Conservation (phyloP, 192 early-diverging fungal species). For the Coemansia sp. region DNA sequence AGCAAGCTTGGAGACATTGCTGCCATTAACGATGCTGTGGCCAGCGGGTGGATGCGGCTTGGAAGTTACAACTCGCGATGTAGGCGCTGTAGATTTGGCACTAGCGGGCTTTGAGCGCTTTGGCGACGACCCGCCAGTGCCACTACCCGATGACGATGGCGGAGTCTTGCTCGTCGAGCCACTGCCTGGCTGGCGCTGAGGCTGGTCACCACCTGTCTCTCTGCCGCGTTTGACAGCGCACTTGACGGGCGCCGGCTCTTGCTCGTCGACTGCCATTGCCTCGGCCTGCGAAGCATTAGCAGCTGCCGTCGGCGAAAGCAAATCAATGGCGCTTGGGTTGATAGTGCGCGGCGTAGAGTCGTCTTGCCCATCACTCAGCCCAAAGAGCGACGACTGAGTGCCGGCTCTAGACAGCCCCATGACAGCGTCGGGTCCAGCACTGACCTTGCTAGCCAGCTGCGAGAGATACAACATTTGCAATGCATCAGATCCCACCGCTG, state of each 20-base stretch:
- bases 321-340: conserved; percentile 47
- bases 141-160: not conserved
- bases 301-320: conserved; percentile 9
- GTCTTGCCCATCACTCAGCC: conserved; percentile 2
- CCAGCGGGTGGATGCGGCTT: not conserved
- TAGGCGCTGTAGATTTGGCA: not conserved
- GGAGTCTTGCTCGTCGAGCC: not conserved
- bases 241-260: not conserved
- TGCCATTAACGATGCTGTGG: not conserved
- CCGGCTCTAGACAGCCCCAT: conserved; percentile 15
- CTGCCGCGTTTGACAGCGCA: conserved; percentile 1
- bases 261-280: conserved; percentile 7
- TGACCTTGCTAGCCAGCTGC: conserved; percentile 41
- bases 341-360: conserved; percentile 42
- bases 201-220: not conserved
- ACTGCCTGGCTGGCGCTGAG: not conserved
- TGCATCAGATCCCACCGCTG: conserved; percentile 16
- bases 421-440: conserved; percentile 19
- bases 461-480: conserved; percentile 52
- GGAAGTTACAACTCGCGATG: not conserved
- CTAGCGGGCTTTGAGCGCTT: conserved; percentile 5
- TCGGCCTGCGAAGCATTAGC: not conserved
- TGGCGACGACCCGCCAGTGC: not conserved
- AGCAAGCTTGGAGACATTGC: not conserved
- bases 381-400: conserved; percentile 17